Conservation (phyloP, 2,329 filamentous ascomycete species). For the Verticillium albo-atrum region DNA sequence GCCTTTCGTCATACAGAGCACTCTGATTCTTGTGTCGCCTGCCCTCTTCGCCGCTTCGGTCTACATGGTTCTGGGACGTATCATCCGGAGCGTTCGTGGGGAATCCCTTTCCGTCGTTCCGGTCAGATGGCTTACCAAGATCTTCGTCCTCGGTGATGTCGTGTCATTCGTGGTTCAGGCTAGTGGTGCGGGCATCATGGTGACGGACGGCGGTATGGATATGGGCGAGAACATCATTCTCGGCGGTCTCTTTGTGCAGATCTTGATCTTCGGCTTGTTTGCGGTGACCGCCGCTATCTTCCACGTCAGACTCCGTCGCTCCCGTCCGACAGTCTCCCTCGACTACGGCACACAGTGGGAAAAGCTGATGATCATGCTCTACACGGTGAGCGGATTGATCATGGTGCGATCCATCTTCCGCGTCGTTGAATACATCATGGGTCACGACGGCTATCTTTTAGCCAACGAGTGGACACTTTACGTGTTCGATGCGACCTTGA, state of each 20-base stretch:
- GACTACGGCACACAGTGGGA: conserved; percentile 17
- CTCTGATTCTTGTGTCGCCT: conserved; percentile 40
- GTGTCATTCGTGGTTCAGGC: conserved; percentile 47
- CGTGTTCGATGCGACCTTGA: conserved; percentile 49
- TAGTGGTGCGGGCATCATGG: conserved; percentile 33
- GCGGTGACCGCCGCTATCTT: conserved; percentile 42
- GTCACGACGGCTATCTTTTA: conserved; percentile 37
- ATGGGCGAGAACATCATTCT: conserved; percentile 50
- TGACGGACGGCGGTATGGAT: conserved; percentile 10
- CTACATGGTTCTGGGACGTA: conserved; percentile 44
- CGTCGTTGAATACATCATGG: conserved; percentile 51
- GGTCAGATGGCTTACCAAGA: conserved; percentile 41
- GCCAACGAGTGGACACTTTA: conserved; percentile 57
- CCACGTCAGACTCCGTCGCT: conserved; percentile 26
- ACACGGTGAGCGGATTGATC: conserved; percentile 44
- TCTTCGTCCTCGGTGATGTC: conserved; percentile 52
- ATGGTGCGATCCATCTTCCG: conserved; percentile 52
- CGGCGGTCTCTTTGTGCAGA: conserved; percentile 52
- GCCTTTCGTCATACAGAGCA: conserved; percentile 36
- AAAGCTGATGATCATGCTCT: conserved; percentile 42
- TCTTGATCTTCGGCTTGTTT: conserved; percentile 54
- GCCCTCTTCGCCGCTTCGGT: conserved; percentile 44
- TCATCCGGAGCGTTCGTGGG: conserved; percentile 33
- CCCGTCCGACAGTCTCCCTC: conserved; percentile 2
- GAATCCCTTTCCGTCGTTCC: conserved; percentile 26